Base-by-base conservation (phyloP, 805 yeast genomes). In the Candida endomychidarum region DNA sequence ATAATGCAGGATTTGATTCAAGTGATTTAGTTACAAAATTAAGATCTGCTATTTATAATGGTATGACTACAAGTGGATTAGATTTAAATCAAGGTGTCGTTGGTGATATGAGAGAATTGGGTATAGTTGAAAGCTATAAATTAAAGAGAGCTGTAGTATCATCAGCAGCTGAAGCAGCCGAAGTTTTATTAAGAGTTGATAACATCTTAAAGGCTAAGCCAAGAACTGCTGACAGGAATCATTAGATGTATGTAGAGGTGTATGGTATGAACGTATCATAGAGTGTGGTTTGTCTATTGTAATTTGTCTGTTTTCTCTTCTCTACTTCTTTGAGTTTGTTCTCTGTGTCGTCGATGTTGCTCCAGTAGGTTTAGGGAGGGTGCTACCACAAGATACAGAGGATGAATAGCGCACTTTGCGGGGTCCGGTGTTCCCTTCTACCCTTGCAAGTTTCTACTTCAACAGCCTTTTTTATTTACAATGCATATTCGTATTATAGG, bases 141-240 rank as follows among this genome's bases (percentile, higher is more conserved):
- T 76, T 93, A 62, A 93, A 93, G 69, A 75, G 79, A 48, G 96
- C 97, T 2, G 99, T 95, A 11, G 97, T 93, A 12, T 78, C 89
- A 10, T 83, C 95, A 34, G 98, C 99, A 10, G 75, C 96, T n/a
- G 99, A 93, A 70, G 99, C 99, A 22, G 95, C 98, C 4, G 98
- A 93, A 70, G 90, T 93, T 34, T 75, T 93, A 50, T 70, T 93
- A 56, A 81, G 99, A 60, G 99, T 93, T 30, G 99, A 93, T 61
- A 91, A 93, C 64, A 93, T 93, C 50, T 87, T 93, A 48, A 81
- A 96, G 52, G 98, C 99, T 23, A 90, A 86, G 63, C 99, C 99
- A 48, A 78, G 99, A 67, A 90, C 99, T 31, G 96, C 97, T 28
- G 91, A 86, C 68, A 78, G 96, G 73, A 82, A 78, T 50, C 70